Evolutionary conservation across 352 stramenopile genomes (phyloP), one percentile per base, ranked within the genome.

Genomic region (Phytophthora agathidicida): DNA sequence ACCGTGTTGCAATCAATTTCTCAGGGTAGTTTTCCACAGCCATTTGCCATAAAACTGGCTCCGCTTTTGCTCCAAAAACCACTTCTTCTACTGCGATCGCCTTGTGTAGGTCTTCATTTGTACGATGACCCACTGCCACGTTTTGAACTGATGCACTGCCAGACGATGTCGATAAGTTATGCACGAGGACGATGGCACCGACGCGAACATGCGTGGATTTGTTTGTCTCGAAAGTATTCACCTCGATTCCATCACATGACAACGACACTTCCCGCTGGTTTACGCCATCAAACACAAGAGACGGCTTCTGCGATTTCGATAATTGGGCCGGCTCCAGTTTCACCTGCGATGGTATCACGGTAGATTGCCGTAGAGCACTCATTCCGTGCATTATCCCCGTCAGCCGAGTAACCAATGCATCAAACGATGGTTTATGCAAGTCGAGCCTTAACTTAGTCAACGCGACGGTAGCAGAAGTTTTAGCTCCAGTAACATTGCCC

Each of bases 41-140:
- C 8, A 91, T 35, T 61, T 92, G 83, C 86, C 86, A 94, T 28
- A 85, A 52, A 17, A 60, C 73, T 50, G 86, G 86, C 36, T 94
- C 86, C 13, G 56, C 69, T 57, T 83, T 77, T 6, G 72, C 76
- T 11, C 81, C 86, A 61, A 93, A 80, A 1, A 94, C 52, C 13
- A 93, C 72, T 60, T 88, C 67, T 77, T 94, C 86, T 3, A 43
- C 56, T 14, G 53, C 38, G 16, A 27, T 47, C 9, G 45, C 37
- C 14, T 46, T 37, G 13, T 54, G 43, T 16, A 23, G 16, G 4
- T 19, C 42, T 36, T 46, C 26, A 4, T 39, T 35, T 28, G 31
- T 46, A 30, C 75, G 73, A 46, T 75, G 75, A 5, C 77, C 86
- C 8, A 84, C 60, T 0, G 79, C 82, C 10, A 89, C 22, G 46